Conservation (phyloP, 208 protist species). For the Strigomonas oncopelti region DNA sequence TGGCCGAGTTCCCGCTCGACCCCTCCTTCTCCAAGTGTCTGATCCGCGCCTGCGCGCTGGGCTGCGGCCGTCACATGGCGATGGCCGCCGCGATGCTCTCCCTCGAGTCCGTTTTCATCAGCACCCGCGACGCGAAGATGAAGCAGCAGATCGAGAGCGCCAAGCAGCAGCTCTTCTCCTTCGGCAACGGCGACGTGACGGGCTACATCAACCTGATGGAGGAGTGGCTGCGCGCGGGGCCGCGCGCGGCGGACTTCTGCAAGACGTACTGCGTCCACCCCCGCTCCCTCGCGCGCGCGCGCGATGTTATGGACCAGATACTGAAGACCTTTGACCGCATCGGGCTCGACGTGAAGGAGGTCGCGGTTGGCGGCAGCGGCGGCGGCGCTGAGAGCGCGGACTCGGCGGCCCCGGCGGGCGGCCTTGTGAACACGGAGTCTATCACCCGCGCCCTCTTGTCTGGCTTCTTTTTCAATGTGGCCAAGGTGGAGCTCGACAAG, state of each 20-base stretch:
- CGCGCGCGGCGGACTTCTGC: slow-evolving; percentile 76
- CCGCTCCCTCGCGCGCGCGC: slow-evolving; percentile 63
- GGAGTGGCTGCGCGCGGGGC: slow-evolving; percentile 71
- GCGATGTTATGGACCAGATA: slow-evolving; percentile 87
- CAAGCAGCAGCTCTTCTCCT: slow-evolving; percentile 67
- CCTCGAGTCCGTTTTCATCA: slow-evolving; percentile 94
- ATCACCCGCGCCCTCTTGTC: slow-evolving; percentile 74
- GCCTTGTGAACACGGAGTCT: slow-evolving; percentile 43
- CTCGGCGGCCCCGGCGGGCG: slow-evolving; percentile 4
- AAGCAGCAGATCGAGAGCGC: slow-evolving; percentile 66
- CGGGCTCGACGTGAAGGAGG: slow-evolving; percentile 50
- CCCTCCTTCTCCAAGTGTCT: slow-evolving; percentile 96
- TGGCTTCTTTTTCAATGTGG: slow-evolving; percentile 90
- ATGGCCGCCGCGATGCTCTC: slow-evolving; percentile 90
- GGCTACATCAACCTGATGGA: slow-evolving; percentile 84
- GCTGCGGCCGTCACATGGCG: slow-evolving; percentile 84
- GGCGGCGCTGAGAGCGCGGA: slow-evolving; percentile 12
- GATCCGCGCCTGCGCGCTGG: slow-evolving; percentile 57
- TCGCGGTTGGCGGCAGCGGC: slow-evolving; percentile 11
- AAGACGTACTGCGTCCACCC: slow-evolving; percentile 68
- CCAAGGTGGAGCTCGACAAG: slow-evolving; percentile 73
- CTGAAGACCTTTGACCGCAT: slow-evolving; percentile 75
- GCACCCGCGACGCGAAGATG: slow-evolving; percentile 87
- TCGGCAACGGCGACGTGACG: slow-evolving; percentile 79
- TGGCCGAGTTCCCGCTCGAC: slow-evolving; percentile 99